Percentiles rank a stretch among this genome's conserved stretches.
Conservation (phyloP, 441 rosid species). For the Erysimum cheiri region DNA sequence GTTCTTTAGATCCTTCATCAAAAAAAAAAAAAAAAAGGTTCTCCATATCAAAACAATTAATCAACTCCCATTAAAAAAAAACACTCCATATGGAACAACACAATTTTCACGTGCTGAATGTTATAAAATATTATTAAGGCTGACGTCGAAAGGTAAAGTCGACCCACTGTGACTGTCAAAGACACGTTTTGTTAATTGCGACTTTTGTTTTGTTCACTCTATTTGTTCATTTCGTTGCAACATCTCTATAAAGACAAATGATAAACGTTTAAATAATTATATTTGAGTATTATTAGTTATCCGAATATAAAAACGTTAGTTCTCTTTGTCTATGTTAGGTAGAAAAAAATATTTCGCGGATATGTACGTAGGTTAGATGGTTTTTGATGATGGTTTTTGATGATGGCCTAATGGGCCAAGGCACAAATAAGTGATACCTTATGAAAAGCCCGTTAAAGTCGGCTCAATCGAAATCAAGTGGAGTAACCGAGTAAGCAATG, state of each 20-base stretch:
- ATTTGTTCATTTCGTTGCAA: conserved; percentile 26
- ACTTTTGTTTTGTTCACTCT: conserved; percentile 32
- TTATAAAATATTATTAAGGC: not conserved
- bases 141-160: conserved; percentile 19
- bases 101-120: conserved; percentile 35
- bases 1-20: no score
- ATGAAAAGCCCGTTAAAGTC: conserved; percentile 17
- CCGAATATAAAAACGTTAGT: conserved; percentile 11
- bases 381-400: not conserved
- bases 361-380: not conserved
- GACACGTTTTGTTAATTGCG: conserved; percentile 36
- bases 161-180: conserved; percentile 22
- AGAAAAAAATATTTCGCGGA: not conserved
- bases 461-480: conserved; percentile 13
- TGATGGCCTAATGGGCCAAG: not conserved
- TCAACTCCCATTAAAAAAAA: not conserved
- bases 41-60: not conserved
- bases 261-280: not conserved
- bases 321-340: not conserved
- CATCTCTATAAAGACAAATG: not conserved
- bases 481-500: not conserved
- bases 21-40: not conserved
- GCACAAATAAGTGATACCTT: not conserved
- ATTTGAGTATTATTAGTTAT: not conserved
- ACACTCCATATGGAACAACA: not conserved